Evolutionary conservation across 768 basidiomycete genomes (phyloP).

Genomic region (Russula emetica): DNA sequence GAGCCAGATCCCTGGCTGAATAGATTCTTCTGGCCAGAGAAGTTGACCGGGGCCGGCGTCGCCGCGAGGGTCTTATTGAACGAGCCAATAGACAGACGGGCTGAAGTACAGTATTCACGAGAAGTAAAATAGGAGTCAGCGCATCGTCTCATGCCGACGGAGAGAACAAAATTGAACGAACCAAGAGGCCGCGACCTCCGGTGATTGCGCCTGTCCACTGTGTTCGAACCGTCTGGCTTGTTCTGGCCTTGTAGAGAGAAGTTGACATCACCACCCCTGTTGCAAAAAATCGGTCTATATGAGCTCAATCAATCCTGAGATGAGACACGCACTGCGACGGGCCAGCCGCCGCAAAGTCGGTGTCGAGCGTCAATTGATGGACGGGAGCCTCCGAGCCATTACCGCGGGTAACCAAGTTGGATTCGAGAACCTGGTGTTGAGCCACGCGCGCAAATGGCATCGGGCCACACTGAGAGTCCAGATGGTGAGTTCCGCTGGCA

Average conservation of each 20-base stretch:
- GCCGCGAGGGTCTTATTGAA: neutral
- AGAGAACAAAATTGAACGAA: neutral
- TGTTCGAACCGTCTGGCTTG: too few relatives aligned
- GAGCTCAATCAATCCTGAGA: neutral
- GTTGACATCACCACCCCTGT: neutral
- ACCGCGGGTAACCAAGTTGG: neutral
- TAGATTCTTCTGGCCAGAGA: neutral
- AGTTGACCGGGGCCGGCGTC: neutral
- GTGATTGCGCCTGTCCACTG: neutral
- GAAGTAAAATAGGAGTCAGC: neutral
- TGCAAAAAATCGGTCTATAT: neutral
- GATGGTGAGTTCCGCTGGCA: neutral
- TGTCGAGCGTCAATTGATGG: neutral
- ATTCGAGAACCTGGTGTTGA: neutral
- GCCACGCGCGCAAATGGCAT: constrained; percentile 9
- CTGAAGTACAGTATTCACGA: neutral
- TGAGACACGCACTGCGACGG: neutral
- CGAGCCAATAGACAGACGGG: too few relatives aligned
- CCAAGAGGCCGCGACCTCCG: neutral
- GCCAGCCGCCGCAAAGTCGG: neutral
- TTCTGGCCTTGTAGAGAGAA: neutral
- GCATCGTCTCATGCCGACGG: neutral
- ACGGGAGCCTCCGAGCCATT: neutral
- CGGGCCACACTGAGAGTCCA: neutral
- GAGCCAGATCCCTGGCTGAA: neutral